Percentiles rank a stretch among this genome's conserved stretches.
phyloP scores from a whole-genome alignment of 352 stramenopile genomes.

The Phytophthora lateralis region DNA sequence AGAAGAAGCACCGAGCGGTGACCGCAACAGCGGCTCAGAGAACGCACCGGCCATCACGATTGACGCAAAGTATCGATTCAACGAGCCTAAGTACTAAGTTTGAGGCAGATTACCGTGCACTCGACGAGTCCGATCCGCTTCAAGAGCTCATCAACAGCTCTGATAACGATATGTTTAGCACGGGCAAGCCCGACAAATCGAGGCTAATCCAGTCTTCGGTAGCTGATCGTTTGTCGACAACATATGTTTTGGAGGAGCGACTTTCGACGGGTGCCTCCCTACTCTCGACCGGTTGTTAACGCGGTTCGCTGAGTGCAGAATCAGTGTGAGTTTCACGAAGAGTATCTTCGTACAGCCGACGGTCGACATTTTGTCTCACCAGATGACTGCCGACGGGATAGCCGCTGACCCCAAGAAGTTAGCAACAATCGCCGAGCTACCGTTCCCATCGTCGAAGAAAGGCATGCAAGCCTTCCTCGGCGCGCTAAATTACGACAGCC shows the following conservation, averaged over 20 bases:
- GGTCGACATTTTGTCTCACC: not conserved
- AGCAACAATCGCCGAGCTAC: not conserved
- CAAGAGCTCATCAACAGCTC: not conserved
- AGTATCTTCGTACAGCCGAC: not conserved
- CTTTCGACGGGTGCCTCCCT: too few species aligned
- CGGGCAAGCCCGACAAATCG: not conserved
- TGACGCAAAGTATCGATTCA: not conserved
- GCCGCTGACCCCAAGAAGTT: not conserved
- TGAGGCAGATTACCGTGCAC: not conserved
- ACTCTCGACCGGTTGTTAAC: slow-evolving; percentile 1
- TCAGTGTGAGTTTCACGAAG: slow-evolving; percentile 3
- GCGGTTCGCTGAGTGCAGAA: slow-evolving; percentile 2
- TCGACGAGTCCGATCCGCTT: not conserved
- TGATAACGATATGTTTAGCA: slow-evolving; percentile 3
- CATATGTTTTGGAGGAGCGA: slow-evolving; percentile 1
- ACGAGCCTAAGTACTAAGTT: not conserved
- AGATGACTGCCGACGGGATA: not conserved
- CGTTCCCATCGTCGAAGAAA: too few species aligned
- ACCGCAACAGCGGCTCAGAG: not conserved
- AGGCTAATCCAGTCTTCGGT: not conserved
- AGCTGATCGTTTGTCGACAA: slow-evolving; percentile 1
- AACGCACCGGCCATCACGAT: not conserved
- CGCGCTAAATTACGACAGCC: too few species aligned
- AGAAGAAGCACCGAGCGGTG: not conserved
- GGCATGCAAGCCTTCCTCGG: not conserved